phyloP scores from a whole-genome alignment of 1,284 basidiomycete species.

The Trametes pubescens region DNA sequence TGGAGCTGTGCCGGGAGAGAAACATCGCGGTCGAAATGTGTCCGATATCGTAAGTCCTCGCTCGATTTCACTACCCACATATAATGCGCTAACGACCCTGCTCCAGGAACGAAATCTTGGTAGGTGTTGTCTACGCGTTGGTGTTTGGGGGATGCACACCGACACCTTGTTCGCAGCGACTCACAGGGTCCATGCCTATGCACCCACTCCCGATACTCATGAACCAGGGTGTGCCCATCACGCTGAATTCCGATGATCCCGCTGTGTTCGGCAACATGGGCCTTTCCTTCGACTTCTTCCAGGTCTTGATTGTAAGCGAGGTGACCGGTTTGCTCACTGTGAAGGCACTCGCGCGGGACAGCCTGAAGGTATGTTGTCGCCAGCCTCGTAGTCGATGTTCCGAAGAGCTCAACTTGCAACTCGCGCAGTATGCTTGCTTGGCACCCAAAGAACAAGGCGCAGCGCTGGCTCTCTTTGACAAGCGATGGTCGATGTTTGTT shows the following conservation, averaged over 20 bases:
- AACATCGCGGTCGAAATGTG: conserved; percentile 76
- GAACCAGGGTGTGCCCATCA: conserved; percentile 74
- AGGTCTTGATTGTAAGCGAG: conserved; percentile 44
- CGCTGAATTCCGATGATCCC: conserved; percentile 78
- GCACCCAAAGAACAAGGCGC: not conserved
- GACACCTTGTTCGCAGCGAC: conserved; percentile 49
- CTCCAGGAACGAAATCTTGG: conserved; percentile 73
- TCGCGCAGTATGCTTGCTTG: not conserved
- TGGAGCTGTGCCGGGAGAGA: conserved; percentile 69
- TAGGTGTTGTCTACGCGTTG: conserved; percentile 39
- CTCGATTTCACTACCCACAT: conserved; percentile 8
- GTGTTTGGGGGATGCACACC: not conserved
- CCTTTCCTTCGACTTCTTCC: conserved; percentile 75
- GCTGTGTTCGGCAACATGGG: conserved; percentile 80
- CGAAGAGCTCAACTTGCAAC: not conserved
- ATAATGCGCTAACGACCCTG: not conserved
- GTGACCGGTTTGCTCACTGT: not conserved
- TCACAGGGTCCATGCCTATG: conserved; percentile 79
- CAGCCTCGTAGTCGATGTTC: not conserved
- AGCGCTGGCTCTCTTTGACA: not conserved
- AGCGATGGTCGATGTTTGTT: not conserved
- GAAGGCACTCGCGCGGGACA: not conserved
- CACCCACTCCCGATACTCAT: conserved; percentile 77
- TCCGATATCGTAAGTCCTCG: conserved; percentile 67
- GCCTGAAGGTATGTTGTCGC: not conserved